Conservation (phyloP, 225 moss, liverwort and hornwort genomes). For the Rhytidiadelphus loreus region DNA sequence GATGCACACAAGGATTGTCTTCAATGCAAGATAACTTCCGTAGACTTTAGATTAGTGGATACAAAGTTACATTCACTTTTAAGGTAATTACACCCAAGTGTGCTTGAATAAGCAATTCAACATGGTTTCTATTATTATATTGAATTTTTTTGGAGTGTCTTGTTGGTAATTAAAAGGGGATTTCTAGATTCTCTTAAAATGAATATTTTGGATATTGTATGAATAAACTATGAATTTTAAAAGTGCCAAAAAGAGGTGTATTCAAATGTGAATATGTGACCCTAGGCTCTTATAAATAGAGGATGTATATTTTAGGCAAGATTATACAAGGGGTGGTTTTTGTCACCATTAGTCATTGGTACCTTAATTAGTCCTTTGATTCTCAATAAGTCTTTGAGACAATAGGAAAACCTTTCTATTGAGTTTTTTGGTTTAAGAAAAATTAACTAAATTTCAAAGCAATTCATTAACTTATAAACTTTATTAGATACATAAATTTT, state of each 20-base stretch:
- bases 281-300: no score
- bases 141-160: neutral
- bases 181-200: neutral
- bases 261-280: no score
- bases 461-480: rapidly evolving
- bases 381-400: neutral
- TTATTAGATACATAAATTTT: no score
- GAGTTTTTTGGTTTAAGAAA: no score
- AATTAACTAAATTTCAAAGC: neutral
- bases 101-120: no score
- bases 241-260: no score
- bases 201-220: no score
- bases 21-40: no score
- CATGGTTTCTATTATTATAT: no score
- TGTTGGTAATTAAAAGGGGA: neutral
- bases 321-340: neutral
- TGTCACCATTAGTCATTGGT: neutral
- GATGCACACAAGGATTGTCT: no score
- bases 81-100: neutral
- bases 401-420: rapidly evolving
- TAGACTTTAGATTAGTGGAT: neutral
- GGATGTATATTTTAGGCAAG: neutral
- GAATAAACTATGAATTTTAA: no score
- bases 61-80: neutral
- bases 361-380: no score